Evolutionary conservation across 352 stramenopile genomes (phyloP).

Genomic region (Pythium pyrilobum): DNA sequence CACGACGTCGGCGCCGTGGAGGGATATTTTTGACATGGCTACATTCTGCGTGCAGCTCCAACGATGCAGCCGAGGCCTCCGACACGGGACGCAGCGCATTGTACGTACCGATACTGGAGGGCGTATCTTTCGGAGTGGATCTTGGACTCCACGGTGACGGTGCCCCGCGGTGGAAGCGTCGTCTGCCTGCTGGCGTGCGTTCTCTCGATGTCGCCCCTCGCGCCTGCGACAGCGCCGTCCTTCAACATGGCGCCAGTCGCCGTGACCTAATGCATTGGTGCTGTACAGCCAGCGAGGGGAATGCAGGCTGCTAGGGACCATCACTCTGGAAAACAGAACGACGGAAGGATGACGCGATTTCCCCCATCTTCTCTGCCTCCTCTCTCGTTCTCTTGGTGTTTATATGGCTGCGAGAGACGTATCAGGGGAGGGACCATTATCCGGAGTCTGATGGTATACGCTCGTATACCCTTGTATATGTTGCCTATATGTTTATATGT

Average conservation of each 20-base stretch:
- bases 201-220: not conserved
- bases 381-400: conserved; percentile 9
- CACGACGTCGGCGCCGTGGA: not conserved
- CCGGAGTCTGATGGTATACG: not conserved
- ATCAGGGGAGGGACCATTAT: no score
- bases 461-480: conserved; percentile 10
- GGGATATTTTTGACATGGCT: conserved; percentile 19
- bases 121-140: no score
- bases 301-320: not conserved
- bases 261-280: not conserved
- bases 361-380: not conserved
- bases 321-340: conserved; percentile 10
- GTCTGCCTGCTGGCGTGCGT: no score
- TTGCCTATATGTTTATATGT: conserved; percentile 16
- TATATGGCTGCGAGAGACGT: not conserved
- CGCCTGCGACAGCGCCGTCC: not conserved
- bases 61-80: no score
- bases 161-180: no score
- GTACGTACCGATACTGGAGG: no score
- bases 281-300: no score
- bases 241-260: conserved; percentile 3
- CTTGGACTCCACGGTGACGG: no score
- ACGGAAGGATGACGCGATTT: no score
- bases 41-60: conserved; percentile 8
- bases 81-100: no score